Evolutionary conservation across 2,329 filamentous ascomycete species (phyloP).

Genomic region (Aspergillus neotritici): DNA sequence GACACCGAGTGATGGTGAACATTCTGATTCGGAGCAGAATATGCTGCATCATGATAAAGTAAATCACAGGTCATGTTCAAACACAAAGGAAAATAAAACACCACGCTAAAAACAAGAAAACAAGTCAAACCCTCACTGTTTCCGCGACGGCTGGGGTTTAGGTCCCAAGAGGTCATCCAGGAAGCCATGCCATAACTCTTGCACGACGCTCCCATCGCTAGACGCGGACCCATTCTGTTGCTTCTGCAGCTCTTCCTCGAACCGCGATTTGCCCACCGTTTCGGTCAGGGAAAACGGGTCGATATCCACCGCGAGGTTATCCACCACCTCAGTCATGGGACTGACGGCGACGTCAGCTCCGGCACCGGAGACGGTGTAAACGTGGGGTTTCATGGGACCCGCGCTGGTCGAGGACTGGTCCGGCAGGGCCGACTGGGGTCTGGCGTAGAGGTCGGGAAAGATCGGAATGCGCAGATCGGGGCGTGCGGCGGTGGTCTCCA

Average conservation of each 20-base stretch:
- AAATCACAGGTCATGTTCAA: too few relatives aligned
- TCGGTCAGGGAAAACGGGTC: slow-evolving; percentile 54
- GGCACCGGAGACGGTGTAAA: slow-evolving; percentile 47
- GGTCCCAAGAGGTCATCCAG: slow-evolving; percentile 36
- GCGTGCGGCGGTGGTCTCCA: slow-evolving; percentile 32
- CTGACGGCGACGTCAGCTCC: slow-evolving; percentile 43
- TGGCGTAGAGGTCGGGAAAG: slow-evolving; percentile 38
- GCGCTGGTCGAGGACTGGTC: slow-evolving; percentile 14
- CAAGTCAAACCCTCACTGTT: slow-evolving; percentile 14
- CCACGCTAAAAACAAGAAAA: neutral
- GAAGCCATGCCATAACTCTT: slow-evolving; percentile 34
- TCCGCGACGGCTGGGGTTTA: slow-evolving; percentile 18
- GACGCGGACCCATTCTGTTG: slow-evolving; percentile 32
- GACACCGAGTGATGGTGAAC: too few relatives aligned
- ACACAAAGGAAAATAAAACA: slow-evolving; percentile 10
- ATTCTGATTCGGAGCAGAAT: too few relatives aligned
- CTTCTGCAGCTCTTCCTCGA: slow-evolving; percentile 31
- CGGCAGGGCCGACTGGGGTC: slow-evolving; percentile 18
- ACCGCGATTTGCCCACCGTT: slow-evolving; percentile 38
- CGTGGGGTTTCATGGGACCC: slow-evolving; percentile 50
- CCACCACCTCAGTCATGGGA: slow-evolving; percentile 54
- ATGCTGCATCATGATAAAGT: too few relatives aligned
- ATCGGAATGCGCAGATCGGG: slow-evolving; percentile 47
- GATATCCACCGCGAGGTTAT: slow-evolving; percentile 52
- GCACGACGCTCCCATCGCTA: slow-evolving; percentile 26